These are phyloP conservation scores for Talaromyces marneffei DNA, from an alignment of 2,329 filamentous ascomycete species.

Conservation along the genomic window DNA sequence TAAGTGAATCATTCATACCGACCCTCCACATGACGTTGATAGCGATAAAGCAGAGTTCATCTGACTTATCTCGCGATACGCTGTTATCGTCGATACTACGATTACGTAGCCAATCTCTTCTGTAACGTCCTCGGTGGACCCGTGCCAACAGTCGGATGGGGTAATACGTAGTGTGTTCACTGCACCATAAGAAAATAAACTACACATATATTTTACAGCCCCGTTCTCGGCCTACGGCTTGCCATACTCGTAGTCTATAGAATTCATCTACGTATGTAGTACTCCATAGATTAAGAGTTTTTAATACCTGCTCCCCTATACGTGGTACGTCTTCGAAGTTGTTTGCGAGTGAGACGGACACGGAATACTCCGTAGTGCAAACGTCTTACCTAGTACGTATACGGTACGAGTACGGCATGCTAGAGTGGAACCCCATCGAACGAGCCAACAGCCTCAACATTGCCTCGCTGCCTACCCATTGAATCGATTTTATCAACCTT, in stretches of 20 bases:
- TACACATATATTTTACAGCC: neutral
- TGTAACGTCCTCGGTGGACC: neutral
- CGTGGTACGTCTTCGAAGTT: neutral
- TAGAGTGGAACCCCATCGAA: neutral
- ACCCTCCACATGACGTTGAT: neutral
- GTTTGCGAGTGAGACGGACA: neutral
- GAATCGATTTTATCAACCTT: neutral
- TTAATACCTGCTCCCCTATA: neutral
- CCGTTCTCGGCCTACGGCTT: neutral
- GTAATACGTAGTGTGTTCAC: neutral
- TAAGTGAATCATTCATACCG: neutral
- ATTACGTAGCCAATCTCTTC: neutral
- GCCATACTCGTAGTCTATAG: neutral
- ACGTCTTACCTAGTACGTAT: no score
- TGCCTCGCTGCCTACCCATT: neutral
- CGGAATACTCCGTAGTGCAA: neutral
- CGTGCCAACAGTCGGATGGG: neutral
- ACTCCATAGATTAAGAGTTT: no score
- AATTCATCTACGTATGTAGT: no score
- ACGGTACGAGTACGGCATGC: neutral
- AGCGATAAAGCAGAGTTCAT: neutral
- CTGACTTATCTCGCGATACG: neutral
- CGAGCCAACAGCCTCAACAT: neutral
- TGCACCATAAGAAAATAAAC: neutral
- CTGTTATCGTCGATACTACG: neutral